Conservation (phyloP, 352 stramenopile species). For the Pythium apleroticum region DNA sequence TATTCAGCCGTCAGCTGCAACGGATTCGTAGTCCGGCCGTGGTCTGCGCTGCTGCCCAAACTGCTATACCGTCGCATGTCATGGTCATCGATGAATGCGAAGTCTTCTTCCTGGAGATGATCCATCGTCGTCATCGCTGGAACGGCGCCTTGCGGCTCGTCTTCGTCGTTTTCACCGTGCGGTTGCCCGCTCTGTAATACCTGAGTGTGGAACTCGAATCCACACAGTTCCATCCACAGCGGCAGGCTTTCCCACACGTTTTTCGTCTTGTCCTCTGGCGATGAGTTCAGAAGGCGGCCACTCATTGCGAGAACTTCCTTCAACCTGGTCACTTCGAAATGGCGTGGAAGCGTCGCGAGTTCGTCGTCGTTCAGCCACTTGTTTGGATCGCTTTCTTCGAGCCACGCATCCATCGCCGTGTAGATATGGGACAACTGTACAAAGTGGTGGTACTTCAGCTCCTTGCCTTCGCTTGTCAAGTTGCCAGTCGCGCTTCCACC, state of each 20-base stretch:
- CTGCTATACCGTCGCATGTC: slow-evolving; percentile 65
- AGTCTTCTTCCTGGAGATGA: slow-evolving; percentile 58
- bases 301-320: slow-evolving; percentile 72
- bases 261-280: slow-evolving; percentile 19
- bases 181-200: slow-evolving; percentile 10
- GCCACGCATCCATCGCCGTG: slow-evolving; percentile 85
- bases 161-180: slow-evolving; percentile 4
- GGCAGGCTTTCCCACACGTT: slow-evolving; percentile 49
- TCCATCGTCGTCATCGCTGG: slow-evolving; percentile 16
- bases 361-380: slow-evolving; percentile 77
- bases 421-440: slow-evolving; percentile 39
- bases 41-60: slow-evolving; percentile 51
- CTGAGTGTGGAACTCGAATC: slow-evolving; percentile 60
- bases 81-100: slow-evolving; percentile 79
- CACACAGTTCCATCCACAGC: slow-evolving; percentile 67
- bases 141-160: neutral
- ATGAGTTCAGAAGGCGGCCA: slow-evolving; percentile 46
- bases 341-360: slow-evolving; percentile 59
- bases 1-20: slow-evolving; percentile 48
- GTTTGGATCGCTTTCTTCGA: slow-evolving; percentile 81
- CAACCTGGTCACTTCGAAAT: slow-evolving; percentile 72
- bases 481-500: slow-evolving; percentile 19
- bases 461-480: slow-evolving; percentile 30
- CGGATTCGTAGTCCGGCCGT: slow-evolving; percentile 38
- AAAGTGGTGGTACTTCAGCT: slow-evolving; percentile 32